These are phyloP conservation scores for Balamuthia mandrillaris DNA, from an alignment of 208 protist species.

Conservation along the genomic window DNA sequence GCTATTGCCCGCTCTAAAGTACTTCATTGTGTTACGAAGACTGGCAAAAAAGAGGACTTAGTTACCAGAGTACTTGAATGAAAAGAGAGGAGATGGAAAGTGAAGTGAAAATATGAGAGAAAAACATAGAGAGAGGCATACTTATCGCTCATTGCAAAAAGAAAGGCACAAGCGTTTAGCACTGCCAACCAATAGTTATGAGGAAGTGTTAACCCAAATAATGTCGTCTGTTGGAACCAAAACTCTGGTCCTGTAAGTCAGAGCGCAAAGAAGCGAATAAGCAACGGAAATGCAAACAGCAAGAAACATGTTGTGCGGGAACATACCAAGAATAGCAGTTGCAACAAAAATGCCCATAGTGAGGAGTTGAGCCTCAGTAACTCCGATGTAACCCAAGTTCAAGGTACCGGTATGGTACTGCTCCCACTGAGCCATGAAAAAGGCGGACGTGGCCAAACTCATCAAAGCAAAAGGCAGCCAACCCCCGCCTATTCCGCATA, in stretches of 20 bases:
- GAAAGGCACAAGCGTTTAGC: no score
- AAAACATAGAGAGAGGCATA: no score
- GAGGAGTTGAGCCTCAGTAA: not conserved
- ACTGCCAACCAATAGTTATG: not conserved
- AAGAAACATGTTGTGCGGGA: not conserved
- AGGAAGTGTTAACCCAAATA: not conserved
- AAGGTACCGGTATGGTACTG: not conserved
- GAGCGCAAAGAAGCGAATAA: not conserved
- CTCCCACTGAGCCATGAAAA: slow-evolving; percentile 6
- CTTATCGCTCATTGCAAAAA: no score
- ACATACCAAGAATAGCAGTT: not conserved
- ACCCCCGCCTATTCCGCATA: not conserved
- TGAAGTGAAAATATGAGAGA: no score
- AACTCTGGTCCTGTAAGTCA: not conserved
- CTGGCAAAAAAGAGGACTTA: no score
- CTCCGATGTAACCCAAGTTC: not conserved
- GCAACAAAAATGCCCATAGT: not conserved
- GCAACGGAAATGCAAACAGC: not conserved
- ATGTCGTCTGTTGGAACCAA: not conserved
- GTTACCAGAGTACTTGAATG: no score
- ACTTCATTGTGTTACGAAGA: no score
- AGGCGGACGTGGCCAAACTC: not conserved
- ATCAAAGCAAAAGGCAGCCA: not conserved
- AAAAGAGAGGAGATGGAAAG: no score
- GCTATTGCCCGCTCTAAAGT: no score